These are phyloP conservation scores for Ophiostoma sp. DNA, from an alignment of 2,329 filamentous ascomycete species.

Conservation along the genomic window DNA sequence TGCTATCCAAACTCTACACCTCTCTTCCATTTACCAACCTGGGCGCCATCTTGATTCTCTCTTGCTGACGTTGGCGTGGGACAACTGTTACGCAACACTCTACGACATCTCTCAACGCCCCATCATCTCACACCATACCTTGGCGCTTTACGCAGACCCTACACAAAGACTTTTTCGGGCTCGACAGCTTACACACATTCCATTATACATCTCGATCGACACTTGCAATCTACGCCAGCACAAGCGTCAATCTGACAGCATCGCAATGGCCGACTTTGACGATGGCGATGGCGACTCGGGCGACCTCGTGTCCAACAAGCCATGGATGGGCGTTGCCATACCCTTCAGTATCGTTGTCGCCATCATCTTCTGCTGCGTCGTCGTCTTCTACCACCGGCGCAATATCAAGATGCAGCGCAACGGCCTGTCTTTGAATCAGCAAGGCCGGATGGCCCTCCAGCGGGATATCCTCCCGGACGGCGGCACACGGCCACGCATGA, in stretches of 20 bases:
- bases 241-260: not conserved
- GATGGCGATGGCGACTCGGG: constrained; percentile 4
- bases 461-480: constrained; percentile 21
- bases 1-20: not conserved
- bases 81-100: too few relatives aligned
- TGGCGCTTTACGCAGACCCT: too few relatives aligned
- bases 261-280: constrained; percentile 17
- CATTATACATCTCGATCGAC: not conserved
- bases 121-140: too few relatives aligned
- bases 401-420: constrained; percentile 1
- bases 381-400: constrained; percentile 17
- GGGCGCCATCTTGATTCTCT: too few relatives aligned
- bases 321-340: constrained; percentile 21
- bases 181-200: not conserved
- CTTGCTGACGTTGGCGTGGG: too few relatives aligned
- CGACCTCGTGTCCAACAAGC: constrained; percentile 13
- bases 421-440: constrained; percentile 17
- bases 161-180: too few relatives aligned
- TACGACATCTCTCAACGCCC: too few relatives aligned
- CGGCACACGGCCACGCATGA: not conserved
- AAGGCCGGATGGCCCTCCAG: constrained; percentile 22
- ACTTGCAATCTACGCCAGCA: not conserved
- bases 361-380: constrained; percentile 9
- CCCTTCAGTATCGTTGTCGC: constrained; percentile 20
- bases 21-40: not conserved